Evolutionary conservation across 2,329 filamentous ascomycete species (phyloP), one percentile per base, ranked within the genome.

Genomic region (Allantophomopsis cytisporea): DNA sequence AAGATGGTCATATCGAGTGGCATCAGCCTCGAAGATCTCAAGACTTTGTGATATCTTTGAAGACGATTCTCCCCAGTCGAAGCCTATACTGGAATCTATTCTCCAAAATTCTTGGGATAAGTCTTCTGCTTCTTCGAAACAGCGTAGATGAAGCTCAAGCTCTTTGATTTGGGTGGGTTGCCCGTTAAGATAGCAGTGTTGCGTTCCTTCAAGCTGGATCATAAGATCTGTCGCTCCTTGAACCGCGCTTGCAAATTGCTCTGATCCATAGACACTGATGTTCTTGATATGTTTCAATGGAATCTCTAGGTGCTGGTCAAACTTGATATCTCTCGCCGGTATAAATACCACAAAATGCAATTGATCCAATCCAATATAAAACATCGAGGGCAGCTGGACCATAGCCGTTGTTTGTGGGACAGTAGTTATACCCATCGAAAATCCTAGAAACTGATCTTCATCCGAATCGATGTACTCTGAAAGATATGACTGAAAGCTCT

Each of bases 51-150:
- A 28, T 8, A 28, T 8, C 23, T 28, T 28, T 8, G 23, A 28
- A 28, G 23, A 28, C 10, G 23, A 10, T 12, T 28, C 11, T 28
- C 11, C 23, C 7, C 7, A 28, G 8, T 28, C 23, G 8, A 28
- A 28, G 11, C 10, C 10, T 28, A 28, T 28, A 8, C 11, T 28
- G 11, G 23, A 8, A 28, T 28, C 10, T 3, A 3, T 28, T 28
- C 11, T 12, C 23, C 23, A 28, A 12, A 28, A 12, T 12, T 28
- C 23, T 4, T 28, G 7, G 5, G 23, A 28, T 3, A 28, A 12
- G 7, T 28, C 23, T 10, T 28, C 11, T 12, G 23, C 60, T 63
- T 34, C 31, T 34, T 34, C 31, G 7, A 34, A 34, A 10, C 5
- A 17, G 12, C n/a, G 14, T 17, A 34, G 11, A 34, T 34, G 31